A percentile compares a stretch with the other conserved stretches of the same genome.
phyloP scores from a whole-genome alignment of 352 stramenopile genomes.

The Globisporangium echinulatum region DNA sequence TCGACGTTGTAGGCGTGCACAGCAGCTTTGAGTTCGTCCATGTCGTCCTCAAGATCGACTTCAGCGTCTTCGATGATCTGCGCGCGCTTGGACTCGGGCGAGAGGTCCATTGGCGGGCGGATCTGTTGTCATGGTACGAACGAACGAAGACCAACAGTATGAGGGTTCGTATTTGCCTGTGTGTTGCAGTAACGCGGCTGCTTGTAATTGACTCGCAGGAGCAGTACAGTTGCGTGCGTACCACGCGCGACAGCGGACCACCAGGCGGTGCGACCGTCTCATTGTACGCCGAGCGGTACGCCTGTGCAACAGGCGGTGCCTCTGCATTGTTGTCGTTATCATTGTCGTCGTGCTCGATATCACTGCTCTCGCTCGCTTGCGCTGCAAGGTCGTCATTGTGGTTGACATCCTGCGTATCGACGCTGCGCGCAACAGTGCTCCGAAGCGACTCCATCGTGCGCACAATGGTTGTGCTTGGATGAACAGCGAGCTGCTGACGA shows the following conservation, averaged over 20 bases:
- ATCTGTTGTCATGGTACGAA: slow-evolving; percentile 21
- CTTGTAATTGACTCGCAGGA: not conserved
- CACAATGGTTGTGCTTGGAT: no score
- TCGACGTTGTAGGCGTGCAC: slow-evolving; percentile 82
- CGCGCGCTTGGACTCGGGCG: slow-evolving; percentile 65
- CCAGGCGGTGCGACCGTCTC: slow-evolving; percentile 45
- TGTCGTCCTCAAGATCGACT: slow-evolving; percentile 66
- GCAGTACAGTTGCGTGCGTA: slow-evolving; percentile 4
- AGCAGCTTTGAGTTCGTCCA: slow-evolving; percentile 73
- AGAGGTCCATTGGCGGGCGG: slow-evolving; percentile 51
- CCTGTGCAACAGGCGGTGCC: slow-evolving; percentile 16
- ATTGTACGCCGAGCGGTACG: slow-evolving; percentile 42
- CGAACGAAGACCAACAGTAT: not conserved
- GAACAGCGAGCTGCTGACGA: no score
- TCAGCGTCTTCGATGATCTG: slow-evolving; percentile 70
- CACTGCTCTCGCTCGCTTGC: not conserved
- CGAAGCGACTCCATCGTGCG: not conserved
- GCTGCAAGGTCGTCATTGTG: not conserved
- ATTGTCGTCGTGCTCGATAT: not conserved
- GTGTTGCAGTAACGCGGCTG: not conserved
- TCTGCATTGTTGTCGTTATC: not conserved
- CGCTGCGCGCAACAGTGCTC: not conserved
- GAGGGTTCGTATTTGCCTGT: not conserved
- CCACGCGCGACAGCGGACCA: slow-evolving; percentile 31
- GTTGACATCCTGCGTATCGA: not conserved